These are phyloP conservation scores for Penicillium sp. DNA, from an alignment of 2,329 filamentous ascomycete species.

Conservation along the genomic window DNA sequence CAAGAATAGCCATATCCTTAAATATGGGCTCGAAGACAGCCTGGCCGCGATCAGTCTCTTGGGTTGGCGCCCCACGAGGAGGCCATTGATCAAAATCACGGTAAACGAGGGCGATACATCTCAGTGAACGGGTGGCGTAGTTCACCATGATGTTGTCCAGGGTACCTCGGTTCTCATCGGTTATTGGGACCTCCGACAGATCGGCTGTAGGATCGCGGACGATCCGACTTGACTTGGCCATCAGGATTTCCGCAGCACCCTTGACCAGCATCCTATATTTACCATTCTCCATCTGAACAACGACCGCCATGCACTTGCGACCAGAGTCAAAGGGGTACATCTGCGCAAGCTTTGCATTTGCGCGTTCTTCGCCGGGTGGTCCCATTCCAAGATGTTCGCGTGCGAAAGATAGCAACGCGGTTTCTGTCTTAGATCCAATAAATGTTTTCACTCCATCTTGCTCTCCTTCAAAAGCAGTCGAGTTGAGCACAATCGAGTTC, in stretches of 20 bases:
- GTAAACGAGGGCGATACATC: conserved; percentile 81
- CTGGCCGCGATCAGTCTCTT: conserved; percentile 59
- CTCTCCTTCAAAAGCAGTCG: conserved; percentile 66
- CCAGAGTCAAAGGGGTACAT: conserved; percentile 60
- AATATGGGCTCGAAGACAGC: conserved; percentile 67
- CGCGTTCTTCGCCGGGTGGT: conserved; percentile 58
- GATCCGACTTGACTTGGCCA: conserved; percentile 50
- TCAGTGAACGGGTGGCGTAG: conserved; percentile 75
- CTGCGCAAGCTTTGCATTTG: conserved; percentile 57
- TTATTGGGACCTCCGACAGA: conserved; percentile 53
- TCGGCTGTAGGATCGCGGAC: conserved; percentile 60
- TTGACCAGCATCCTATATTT: conserved; percentile 58
- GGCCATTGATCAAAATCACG: conserved; percentile 85
- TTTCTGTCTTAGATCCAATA: conserved; percentile 75
- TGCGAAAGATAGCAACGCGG: conserved; percentile 68
- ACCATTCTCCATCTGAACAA: conserved; percentile 55
- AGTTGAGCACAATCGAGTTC: conserved; percentile 66
- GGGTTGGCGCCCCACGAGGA: conserved; percentile 58
- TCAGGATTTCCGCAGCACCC: conserved; percentile 53
- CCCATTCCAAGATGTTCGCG: conserved; percentile 64
- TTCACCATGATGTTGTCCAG: conserved; percentile 67
- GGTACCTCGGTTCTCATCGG: conserved; percentile 55
- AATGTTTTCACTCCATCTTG: conserved; percentile 60
- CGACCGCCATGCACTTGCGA: conserved; percentile 67
- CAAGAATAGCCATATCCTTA: conserved; percentile 64